phyloP scores from a whole-genome alignment of 805 yeast genomes.

The Naumovozyma castellii region DNA sequence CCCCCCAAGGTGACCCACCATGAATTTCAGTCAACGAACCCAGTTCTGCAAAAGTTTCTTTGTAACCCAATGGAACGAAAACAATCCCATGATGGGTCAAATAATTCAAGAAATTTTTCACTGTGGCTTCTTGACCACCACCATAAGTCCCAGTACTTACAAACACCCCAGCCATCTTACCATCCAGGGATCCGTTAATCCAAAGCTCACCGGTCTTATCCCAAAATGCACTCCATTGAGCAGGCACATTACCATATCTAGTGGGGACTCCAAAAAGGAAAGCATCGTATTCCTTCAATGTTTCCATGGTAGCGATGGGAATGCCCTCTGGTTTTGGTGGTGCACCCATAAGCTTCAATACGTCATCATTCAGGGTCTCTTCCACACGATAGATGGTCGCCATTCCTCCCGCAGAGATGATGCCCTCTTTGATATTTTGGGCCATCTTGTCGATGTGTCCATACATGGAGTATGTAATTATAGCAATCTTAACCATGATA shows the following conservation, averaged over 20 bases:
- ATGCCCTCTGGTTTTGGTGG: constrained; percentile 46
- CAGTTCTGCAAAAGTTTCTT: constrained; percentile 43
- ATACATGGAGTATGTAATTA: constrained; percentile 64
- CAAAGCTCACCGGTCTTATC: constrained; percentile 70
- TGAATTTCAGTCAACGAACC: constrained; percentile 56
- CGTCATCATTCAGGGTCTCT: constrained; percentile 60
- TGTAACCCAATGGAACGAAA: constrained; percentile 70
- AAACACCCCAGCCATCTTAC: constrained; percentile 67
- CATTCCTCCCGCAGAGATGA: constrained; percentile 53
- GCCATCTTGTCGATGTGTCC: constrained; percentile 70
- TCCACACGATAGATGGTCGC: constrained; percentile 69
- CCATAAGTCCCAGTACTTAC: constrained; percentile 64
- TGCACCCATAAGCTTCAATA: constrained; percentile 49
- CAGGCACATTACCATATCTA: constrained; percentile 65
- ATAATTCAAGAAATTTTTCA: constrained; percentile 46
- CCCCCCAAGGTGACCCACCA: constrained; percentile 84
- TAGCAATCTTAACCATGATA: constrained; percentile 32
- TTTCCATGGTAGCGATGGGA: constrained; percentile 51
- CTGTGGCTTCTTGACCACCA: constrained; percentile 75
- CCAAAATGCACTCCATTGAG: constrained; percentile 70
- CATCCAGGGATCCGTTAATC: constrained; percentile 59
- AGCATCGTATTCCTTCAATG: constrained; percentile 56
- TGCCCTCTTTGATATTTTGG: constrained; percentile 55
- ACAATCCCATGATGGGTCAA: constrained; percentile 70
- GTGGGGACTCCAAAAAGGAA: constrained; percentile 75